A percentile compares a stretch with the other conserved stretches of the same genome.
phyloP scores from a whole-genome alignment of 2,329 filamentous ascomycete genomes.

The Fusarium mexicanum region DNA sequence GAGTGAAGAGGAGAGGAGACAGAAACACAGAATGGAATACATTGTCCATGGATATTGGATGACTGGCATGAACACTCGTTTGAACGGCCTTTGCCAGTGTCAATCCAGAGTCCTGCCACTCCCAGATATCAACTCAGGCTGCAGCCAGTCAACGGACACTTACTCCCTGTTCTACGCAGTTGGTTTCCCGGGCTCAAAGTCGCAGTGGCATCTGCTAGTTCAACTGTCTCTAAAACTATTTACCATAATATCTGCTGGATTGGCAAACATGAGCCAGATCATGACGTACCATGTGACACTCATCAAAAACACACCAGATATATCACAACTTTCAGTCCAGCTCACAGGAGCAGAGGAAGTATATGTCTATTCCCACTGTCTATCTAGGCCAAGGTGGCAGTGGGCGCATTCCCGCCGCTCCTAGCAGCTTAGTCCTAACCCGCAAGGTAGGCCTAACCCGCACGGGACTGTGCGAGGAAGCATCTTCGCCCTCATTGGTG shows the following conservation, averaged over 20 bases:
- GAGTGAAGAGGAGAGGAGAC: background rate
- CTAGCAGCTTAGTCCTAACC: too few species aligned
- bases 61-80: too few species aligned
- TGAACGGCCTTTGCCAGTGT: background rate
- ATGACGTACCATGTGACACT: background rate
- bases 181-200: background rate
- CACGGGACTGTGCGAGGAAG: too few species aligned
- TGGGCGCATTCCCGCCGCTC: background rate
- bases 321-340: background rate
- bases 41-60: background rate
- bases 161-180: background rate
- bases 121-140: background rate
- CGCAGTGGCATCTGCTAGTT: background rate
- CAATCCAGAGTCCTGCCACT: background rate
- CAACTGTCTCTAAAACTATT: background rate
- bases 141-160: background rate
- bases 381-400: background rate
- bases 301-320: background rate
- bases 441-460: too few species aligned
- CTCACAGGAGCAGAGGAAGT: fast-evolving
- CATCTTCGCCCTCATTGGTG: too few species aligned
- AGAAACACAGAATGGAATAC: background rate
- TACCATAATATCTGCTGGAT: background rate
- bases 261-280: background rate
- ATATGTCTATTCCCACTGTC: background rate